A percentile compares a stretch with the other conserved stretches of the same genome.
Conservation (phyloP, 208 protist genomes). For the Porcisia deanei region DNA sequence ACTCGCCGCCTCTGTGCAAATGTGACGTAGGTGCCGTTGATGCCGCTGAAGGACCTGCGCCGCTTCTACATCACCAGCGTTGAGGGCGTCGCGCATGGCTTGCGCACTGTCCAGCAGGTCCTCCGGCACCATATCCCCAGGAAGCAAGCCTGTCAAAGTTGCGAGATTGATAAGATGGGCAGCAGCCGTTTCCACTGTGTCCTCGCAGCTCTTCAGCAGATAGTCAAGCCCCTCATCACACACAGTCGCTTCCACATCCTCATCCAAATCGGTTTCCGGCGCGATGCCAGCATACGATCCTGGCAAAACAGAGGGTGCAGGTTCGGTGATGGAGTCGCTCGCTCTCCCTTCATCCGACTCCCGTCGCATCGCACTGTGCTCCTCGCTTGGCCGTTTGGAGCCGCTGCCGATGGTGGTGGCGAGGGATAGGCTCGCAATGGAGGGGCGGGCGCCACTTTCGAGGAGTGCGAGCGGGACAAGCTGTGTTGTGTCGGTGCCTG, state of each 20-base stretch:
- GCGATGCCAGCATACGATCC: background rate
- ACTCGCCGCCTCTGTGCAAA: conserved; percentile 15
- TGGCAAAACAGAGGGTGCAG: background rate
- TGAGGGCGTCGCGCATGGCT: conserved; percentile 2
- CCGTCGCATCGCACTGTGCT: background rate
- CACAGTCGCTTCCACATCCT: background rate
- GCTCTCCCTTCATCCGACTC: background rate
- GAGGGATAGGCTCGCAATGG: conserved; percentile 26
- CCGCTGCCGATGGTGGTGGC: background rate
- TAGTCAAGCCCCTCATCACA: conserved; percentile 8
- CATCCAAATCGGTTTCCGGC: background rate
- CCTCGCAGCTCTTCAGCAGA: conserved; percentile 16
- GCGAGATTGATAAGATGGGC: conserved; percentile 33
- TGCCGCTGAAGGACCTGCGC: conserved; percentile 1
- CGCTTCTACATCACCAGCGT: background rate
- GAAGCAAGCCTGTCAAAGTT: conserved; percentile 25
- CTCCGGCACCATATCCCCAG: conserved; percentile 19
- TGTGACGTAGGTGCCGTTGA: conserved; percentile 15
- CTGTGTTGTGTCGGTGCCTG: background rate
- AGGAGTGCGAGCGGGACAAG: background rate
- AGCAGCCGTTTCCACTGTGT: conserved; percentile 21
- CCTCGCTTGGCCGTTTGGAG: background rate
- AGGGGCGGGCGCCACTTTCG: conserved; percentile 13
- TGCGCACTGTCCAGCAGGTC: conserved; percentile 12
- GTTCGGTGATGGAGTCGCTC: background rate